Base-by-base conservation (phyloP, 1,284 basidiomycete species). In the Exsudoporus floridanus region DNA sequence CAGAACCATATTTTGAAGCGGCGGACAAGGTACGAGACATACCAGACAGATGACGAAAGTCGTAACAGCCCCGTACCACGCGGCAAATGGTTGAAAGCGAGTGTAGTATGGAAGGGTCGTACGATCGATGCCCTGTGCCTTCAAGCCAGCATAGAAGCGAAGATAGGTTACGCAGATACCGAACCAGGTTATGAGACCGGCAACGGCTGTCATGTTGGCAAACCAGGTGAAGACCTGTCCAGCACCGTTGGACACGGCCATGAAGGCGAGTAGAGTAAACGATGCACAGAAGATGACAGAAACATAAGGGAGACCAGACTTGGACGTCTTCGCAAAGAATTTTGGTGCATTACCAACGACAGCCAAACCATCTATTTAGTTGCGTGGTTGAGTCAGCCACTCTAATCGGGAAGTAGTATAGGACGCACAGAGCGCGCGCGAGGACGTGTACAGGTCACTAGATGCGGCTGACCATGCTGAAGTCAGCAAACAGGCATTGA, bases 381-480 rank as follows among this genome's bases (percentile, higher is more conserved):
- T 40, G 41, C 18, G 14, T 14, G 23, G 18, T 46, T 13, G 16
- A 53, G 45, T 52, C 12, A 53, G 36, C 14, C 16, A 21, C 9
- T 34, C 21, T 16, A 6, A 36, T 25, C 34, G 5, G 6, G 37
- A 27, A 34, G 5, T 21, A 42, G 4, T 36, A 41, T 10, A 33
- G 31, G 35, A 73, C 86, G 65, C 55, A 89, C 87, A 93, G 14
- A 94, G 75, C 2, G 88, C 88, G 46, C 92, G 83, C 18, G 88
- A 91, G 49, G 84, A 84, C 2, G 86, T 87, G 71, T 92, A 96
- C 48, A 95, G 69, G 63, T 94, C 87, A 58, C 87, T 89, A 35
- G 85, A 89, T 3, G 88, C 90, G 6, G 93, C 91, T 7, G 90
- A 93, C 81, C 89, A 90, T 1, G 93, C 93, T 2, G 90, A 90